These are phyloP conservation scores for Dissophora ornata DNA, from an alignment of 192 early-diverging fungal species.

Conservation along the genomic window DNA sequence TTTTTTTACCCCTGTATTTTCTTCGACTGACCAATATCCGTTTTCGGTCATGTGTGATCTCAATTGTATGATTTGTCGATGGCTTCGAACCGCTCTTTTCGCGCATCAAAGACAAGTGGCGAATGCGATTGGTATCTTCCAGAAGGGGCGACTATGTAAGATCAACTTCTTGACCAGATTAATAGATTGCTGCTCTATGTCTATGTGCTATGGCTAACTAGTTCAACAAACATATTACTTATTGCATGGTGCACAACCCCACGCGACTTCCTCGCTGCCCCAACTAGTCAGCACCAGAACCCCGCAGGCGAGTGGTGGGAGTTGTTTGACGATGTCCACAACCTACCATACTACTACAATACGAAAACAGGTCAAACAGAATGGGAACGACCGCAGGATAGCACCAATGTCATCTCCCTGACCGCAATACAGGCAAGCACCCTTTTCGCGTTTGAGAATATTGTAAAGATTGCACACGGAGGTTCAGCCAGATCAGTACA, in stretches of 20 bases:
- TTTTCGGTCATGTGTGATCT: too few species aligned
- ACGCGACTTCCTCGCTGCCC: constrained; percentile 4
- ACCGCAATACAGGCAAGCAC: constrained; percentile 71
- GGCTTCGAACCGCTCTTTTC: background rate
- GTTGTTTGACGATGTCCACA: constrained; percentile 85
- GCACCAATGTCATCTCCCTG: constrained; percentile 76
- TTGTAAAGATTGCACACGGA: background rate
- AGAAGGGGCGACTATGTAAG: constrained; percentile 73
- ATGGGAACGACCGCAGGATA: constrained; percentile 83
- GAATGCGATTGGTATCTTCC: constrained; percentile 82
- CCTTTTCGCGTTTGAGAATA: background rate
- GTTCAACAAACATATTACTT: background rate
- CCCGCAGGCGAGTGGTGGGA: constrained; percentile 97
- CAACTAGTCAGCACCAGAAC: constrained; percentile 73
- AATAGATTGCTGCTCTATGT: background rate
- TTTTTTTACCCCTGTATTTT: too few species aligned
- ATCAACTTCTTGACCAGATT: background rate
- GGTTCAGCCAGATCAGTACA: too few species aligned
- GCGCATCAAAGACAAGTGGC: constrained; percentile 71
- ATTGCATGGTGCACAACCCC: background rate
- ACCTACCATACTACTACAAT: constrained; percentile 95
- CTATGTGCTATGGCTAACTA: background rate
- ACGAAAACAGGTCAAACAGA: constrained; percentile 86
- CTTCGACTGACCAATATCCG: too few species aligned
- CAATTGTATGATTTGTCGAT: too few species aligned